Conservation (phyloP, 495 filamentous ascomycete genomes). For the Jackrogersella multiformis region DNA sequence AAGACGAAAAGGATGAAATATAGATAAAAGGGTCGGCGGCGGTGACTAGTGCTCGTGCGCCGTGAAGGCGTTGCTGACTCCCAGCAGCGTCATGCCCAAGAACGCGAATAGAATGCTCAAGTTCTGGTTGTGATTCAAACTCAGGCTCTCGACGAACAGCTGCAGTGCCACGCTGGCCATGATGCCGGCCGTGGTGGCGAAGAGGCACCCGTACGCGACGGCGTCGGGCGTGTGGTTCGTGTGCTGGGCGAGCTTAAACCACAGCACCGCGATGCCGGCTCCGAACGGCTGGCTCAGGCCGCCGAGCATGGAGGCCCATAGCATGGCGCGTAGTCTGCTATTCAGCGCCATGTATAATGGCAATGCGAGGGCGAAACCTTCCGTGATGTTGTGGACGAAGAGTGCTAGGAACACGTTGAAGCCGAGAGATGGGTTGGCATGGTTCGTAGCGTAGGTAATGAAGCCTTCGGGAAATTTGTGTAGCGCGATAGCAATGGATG, state of each 20-base stretch:
- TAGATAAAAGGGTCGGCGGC: background rate
- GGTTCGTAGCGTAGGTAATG: constrained; percentile 98
- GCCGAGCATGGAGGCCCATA: constrained; percentile 84
- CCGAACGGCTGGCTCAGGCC: constrained; percentile 88
- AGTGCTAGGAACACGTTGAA: constrained; percentile 93
- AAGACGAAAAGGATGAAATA: too few relatives aligned
- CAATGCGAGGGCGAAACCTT: constrained; percentile 93
- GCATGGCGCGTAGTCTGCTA: constrained; percentile 78
- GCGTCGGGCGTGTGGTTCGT: constrained; percentile 65
- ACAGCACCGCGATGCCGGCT: constrained; percentile 82
- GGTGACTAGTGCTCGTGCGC: constrained; percentile 50
- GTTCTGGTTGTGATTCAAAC: constrained; percentile 78
- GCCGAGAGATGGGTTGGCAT: constrained; percentile 87
- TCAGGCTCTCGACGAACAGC: constrained; percentile 85
- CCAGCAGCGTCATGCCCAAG: constrained; percentile 88
- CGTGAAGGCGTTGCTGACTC: constrained; percentile 85
- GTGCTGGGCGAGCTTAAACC: constrained; percentile 72
- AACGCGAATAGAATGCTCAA: constrained; percentile 88
- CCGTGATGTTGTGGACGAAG: constrained; percentile 97
- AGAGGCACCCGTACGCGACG: constrained; percentile 86
- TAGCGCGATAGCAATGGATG: constrained; percentile 89
- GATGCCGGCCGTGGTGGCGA: constrained; percentile 89
- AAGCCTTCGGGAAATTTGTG: constrained; percentile 99
- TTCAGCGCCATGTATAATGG: constrained; percentile 88
- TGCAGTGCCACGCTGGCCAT: constrained; percentile 93